phyloP scores from a whole-genome alignment of 257 asterid species.

The Solanum pinnatisectum region DNA sequence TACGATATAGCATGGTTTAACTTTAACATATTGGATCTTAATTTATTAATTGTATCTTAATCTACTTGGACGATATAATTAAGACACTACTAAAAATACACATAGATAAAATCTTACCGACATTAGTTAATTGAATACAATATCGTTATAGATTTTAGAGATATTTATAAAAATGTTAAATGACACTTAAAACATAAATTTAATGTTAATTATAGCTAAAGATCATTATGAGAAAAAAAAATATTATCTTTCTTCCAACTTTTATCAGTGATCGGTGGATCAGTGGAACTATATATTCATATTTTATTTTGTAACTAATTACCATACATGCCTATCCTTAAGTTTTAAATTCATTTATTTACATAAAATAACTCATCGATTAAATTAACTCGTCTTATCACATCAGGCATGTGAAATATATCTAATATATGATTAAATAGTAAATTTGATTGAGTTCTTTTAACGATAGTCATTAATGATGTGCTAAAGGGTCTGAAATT shows the following conservation, averaged over 20 bases:
- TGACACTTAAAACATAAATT: no score
- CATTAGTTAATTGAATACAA: accelerated
- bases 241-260: neutral
- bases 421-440: neutral
- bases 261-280: neutral
- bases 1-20: neutral
- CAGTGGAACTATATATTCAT: neutral
- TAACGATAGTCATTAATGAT: neutral
- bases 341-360: neutral
- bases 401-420: neutral
- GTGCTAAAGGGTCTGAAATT: neutral
- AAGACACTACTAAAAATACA: no score
- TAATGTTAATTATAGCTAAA: no score
- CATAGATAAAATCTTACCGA: no score
- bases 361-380: neutral
- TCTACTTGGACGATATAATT: no score
- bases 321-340: neutral
- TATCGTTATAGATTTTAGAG: accelerated
- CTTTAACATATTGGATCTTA: no score
- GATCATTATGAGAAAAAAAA: neutral
- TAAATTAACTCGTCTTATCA: neutral
- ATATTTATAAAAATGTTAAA: accelerated
- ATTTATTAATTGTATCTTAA: no score
- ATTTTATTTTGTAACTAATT: neutral
- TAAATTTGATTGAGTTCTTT: neutral